phyloP scores from a whole-genome alignment of 2,329 filamentous ascomycete species.

The Botrytis hyacinthi region DNA sequence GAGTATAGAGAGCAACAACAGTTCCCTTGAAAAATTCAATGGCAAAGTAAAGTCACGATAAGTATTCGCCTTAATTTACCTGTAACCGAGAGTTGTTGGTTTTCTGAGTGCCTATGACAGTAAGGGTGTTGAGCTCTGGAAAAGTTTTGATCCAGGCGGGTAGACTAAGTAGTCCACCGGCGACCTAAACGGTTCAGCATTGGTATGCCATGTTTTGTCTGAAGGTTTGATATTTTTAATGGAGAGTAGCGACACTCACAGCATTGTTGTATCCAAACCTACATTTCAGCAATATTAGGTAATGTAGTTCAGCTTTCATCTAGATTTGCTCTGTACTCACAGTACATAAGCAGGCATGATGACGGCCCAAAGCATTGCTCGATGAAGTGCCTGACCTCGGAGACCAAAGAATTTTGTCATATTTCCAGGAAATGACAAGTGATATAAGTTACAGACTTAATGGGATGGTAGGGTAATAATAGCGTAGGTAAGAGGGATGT shows the following conservation, averaged over 20 bases:
- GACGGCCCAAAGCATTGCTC: constrained; percentile 51
- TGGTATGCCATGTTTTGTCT: not conserved
- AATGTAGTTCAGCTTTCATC: not conserved
- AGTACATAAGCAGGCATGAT: constrained; percentile 70
- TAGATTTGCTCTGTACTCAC: constrained; percentile 42
- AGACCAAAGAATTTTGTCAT: constrained; percentile 58
- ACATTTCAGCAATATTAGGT: constrained; percentile 3
- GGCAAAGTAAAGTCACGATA: not conserved
- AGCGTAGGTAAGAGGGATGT: not conserved
- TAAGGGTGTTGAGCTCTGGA: constrained; percentile 21
- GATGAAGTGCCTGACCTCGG: constrained; percentile 61
- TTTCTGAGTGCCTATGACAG: not conserved
- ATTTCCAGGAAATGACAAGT: not conserved
- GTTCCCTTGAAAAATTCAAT: constrained; percentile 16
- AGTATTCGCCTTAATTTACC: not conserved
- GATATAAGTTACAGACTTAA: not conserved
- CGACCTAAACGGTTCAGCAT: constrained; percentile 39
- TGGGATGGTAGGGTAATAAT: not conserved
- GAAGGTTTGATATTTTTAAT: not conserved
- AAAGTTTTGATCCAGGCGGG: constrained; percentile 19
- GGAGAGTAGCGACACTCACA: not conserved
- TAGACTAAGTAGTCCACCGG: constrained; percentile 46
- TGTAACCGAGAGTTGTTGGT: constrained; percentile 12
- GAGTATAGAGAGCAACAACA: constrained; percentile 38
- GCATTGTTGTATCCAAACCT: constrained; percentile 49